Conservation (phyloP, 1,284 basidiomycete genomes). For the Peniophora sp. region DNA sequence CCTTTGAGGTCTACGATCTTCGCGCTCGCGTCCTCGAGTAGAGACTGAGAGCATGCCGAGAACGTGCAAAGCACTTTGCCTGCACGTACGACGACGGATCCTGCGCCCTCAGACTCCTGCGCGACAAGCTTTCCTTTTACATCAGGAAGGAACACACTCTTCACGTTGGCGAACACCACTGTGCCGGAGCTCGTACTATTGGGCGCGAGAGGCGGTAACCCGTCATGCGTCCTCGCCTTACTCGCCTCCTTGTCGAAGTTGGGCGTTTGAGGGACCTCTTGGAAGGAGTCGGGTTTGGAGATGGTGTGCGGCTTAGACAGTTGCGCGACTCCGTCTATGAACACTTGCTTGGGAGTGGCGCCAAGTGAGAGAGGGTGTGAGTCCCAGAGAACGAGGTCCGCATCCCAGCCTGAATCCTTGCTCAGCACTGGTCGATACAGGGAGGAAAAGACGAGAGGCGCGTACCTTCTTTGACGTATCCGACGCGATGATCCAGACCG, state of each 20-base stretch:
- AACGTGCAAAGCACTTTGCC: constrained; percentile 25
- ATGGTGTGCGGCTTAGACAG: constrained; percentile 33
- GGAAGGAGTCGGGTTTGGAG: constrained; percentile 38
- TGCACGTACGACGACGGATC: constrained; percentile 17
- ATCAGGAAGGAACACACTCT: not conserved
- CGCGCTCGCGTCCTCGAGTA: constrained; percentile 7
- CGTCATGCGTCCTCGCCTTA: constrained; percentile 52
- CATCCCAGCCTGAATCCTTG: constrained; percentile 58
- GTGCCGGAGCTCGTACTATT: constrained; percentile 25
- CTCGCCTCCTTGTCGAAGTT: constrained; percentile 49
- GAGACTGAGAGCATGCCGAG: constrained; percentile 8
- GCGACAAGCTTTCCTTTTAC: not conserved
- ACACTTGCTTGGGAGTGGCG: constrained; percentile 69
- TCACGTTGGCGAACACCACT: constrained; percentile 55
- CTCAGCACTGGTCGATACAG: constrained; percentile 17
- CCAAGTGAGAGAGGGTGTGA: constrained; percentile 76
- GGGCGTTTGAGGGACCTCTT: constrained; percentile 46
- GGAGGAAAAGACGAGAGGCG: not conserved
- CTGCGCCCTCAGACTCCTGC: constrained; percentile 2
- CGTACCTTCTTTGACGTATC: constrained; percentile 58
- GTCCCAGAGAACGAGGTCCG: constrained; percentile 68
- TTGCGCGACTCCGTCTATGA: constrained; percentile 66
- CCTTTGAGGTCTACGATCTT: constrained; percentile 28
- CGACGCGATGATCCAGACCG: constrained; percentile 79
- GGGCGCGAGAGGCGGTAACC: constrained; percentile 53